These are phyloP conservation scores for Cyberlindnera lachancei DNA, from an alignment of 805 yeast genomes.

Conservation along the genomic window DNA sequence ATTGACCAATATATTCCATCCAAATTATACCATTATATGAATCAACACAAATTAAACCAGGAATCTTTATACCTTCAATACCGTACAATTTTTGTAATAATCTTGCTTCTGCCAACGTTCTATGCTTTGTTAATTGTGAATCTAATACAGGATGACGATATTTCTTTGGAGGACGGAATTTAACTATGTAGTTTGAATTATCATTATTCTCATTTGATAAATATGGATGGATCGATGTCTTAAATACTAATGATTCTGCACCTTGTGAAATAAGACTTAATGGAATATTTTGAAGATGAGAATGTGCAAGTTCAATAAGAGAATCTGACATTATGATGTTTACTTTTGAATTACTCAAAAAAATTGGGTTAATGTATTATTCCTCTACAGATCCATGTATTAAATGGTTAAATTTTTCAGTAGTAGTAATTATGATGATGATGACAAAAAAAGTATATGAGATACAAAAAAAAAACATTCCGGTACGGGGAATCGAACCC, in stretches of 20 bases:
- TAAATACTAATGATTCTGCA: slow-evolving; percentile 81
- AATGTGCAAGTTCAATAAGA: slow-evolving; percentile 36
- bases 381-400: no score
- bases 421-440: no score
- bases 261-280: slow-evolving; percentile 68
- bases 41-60: slow-evolving; percentile 71
- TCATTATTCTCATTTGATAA: slow-evolving; percentile 23
- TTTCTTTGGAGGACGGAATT: slow-evolving; percentile 84
- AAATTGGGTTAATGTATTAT: no score
- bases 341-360: no score
- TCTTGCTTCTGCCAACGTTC: slow-evolving; percentile 83
- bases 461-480: no score
- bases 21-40: slow-evolving; percentile 71
- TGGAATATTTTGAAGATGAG: slow-evolving; percentile 41
- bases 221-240: slow-evolving; percentile 62
- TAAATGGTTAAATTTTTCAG: no score
- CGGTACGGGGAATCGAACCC: slow-evolving; percentile 29
- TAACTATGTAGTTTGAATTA: slow-evolving; percentile 45
- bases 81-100: slow-evolving; percentile 49
- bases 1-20: slow-evolving; percentile 74
- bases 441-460: no score
- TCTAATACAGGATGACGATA: slow-evolving; percentile 86
- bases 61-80: slow-evolving; percentile 53
- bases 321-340: slow-evolving; percentile 43
- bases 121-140: slow-evolving; percentile 59